Percentiles rank a stretch among this genome's conserved stretches.
phyloP scores from a whole-genome alignment of 2,329 filamentous ascomycete genomes.

The Aspergillus pseudoterreus region DNA sequence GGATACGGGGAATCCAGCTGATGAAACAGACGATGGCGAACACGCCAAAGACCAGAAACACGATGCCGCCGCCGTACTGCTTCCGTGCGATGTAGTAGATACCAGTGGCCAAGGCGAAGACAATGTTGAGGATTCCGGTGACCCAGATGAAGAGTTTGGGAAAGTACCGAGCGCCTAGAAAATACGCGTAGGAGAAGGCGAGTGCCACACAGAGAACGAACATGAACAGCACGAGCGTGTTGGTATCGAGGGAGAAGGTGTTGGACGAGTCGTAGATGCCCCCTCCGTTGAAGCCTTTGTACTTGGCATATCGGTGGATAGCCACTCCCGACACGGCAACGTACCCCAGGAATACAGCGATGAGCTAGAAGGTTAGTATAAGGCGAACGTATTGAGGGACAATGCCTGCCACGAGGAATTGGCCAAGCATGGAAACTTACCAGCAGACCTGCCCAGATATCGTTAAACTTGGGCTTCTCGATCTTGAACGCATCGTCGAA shows the following conservation, averaged over 20 bases:
- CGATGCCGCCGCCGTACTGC: slow-evolving; percentile 80
- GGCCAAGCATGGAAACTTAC: slow-evolving; percentile 40
- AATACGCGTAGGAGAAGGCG: slow-evolving; percentile 71
- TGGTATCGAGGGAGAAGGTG: slow-evolving; percentile 69
- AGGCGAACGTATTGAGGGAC: too few species aligned
- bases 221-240: slow-evolving; percentile 80
- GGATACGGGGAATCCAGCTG: slow-evolving; percentile 85
- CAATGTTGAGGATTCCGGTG: slow-evolving; percentile 82
- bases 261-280: slow-evolving; percentile 71
- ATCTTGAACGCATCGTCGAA: slow-evolving; percentile 84
- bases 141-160: slow-evolving; percentile 92
- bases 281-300: slow-evolving; percentile 60
- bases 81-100: slow-evolving; percentile 76
- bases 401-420: too few species aligned
- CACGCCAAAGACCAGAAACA: slow-evolving; percentile 77
- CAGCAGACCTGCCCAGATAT: slow-evolving; percentile 82
- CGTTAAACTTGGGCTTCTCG: slow-evolving; percentile 81
- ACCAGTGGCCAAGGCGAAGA: slow-evolving; percentile 78
- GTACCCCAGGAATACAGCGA: slow-evolving; percentile 69
- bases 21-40: slow-evolving; percentile 81
- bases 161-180: slow-evolving; percentile 70
- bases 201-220: slow-evolving; percentile 73
- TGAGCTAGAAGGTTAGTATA: slow-evolving; percentile 49
- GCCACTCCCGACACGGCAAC: slow-evolving; percentile 71
- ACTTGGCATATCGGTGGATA: slow-evolving; percentile 68